Evolutionary conservation across 1,139 yeast species (phyloP), one percentile per base, ranked within the genome.

Genomic region (Hyphopichia khmerensis): DNA sequence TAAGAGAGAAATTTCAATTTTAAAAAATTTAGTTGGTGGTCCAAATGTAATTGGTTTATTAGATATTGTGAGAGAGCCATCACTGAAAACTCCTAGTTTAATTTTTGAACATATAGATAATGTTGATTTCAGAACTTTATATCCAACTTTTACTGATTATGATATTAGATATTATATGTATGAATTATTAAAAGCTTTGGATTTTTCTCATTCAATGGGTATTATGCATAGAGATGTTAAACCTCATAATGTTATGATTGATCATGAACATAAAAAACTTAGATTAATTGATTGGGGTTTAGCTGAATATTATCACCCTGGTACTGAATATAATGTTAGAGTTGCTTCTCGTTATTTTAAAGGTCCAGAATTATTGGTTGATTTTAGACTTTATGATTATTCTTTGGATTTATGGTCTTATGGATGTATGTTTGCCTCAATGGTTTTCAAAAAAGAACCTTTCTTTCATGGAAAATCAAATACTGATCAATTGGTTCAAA

Each of bases 161-260:
- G 99, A 95, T 60, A 85, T 93, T 53, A 80, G 95, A 50, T 91
- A 69, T 68, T 95, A 95, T 67, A 90, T 93, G 80, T 83, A 77
- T 53, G 96, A 93, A 67, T 75, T 95, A 49, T 75, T 95, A 54
- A 84, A 80, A 55, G 99, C 99, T 0, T 75, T 95, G 48, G 97
- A 95, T 65, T 95, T 80, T 63, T 87, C 95, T 38, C 99, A 95
- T 66, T 88, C 96, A 6, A 89, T 88, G 89, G 99, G 99, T 34
- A 91, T 95, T 49, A 95, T 95, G 88, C 99, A 95, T 66, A 77
- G 99, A 62, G 99, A 95, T 65, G 99, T 95, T 48, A 95, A 95
- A 65, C 99, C 99, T 24, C 98, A 95, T 62, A 95, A 95, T 60
- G 95, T 95, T 38, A 93, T 95, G 97, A 95, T 95, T 58, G 99